Conservation (phyloP, 345 rosid genomes). For the Camelina sativa region DNA sequence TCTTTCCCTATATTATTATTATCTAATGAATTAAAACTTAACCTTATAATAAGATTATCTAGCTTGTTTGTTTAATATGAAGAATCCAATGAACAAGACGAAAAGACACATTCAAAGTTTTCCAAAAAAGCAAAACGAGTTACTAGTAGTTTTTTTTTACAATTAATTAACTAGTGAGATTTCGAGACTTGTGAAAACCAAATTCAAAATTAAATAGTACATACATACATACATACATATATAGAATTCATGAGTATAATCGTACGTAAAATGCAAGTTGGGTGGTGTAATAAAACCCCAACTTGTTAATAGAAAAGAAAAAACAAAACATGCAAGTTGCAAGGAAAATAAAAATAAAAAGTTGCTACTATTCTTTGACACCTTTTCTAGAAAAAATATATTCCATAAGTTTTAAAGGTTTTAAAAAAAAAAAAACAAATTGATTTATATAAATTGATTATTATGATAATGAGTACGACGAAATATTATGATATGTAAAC, state of each 20-base stretch:
- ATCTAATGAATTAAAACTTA: not conserved
- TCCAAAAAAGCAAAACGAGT: conserved; percentile 28
- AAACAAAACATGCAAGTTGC: conserved; percentile 45
- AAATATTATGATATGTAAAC: conserved; percentile 19
- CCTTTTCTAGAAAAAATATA: conserved; percentile 1
- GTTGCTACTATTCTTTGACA: conserved; percentile 33
- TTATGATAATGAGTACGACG: conserved; percentile 37
- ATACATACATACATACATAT: conserved; percentile 6
- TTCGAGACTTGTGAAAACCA: conserved; percentile 41
- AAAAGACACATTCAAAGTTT: conserved; percentile 18
- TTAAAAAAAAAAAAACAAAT: conserved; percentile 10
- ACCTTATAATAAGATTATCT: not conserved
- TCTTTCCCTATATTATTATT: not conserved
- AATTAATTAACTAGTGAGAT: conserved; percentile 21
- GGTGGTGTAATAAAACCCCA: conserved; percentile 42
- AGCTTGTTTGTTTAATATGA: not conserved
- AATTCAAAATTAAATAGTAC: conserved; percentile 22
- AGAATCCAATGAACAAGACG: conserved; percentile 39
- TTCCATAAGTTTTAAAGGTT: conserved; percentile 20
- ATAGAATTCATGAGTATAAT: conserved; percentile 1
- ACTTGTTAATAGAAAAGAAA: conserved; percentile 40
- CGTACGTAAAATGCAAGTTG: conserved; percentile 51
- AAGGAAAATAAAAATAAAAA: conserved; percentile 18
- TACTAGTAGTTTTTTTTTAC: conserved; percentile 25
- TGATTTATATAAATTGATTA: conserved; percentile 33